Conservation (phyloP, 106 monocot species). For the Dendrobium chrysotoxum region DNA sequence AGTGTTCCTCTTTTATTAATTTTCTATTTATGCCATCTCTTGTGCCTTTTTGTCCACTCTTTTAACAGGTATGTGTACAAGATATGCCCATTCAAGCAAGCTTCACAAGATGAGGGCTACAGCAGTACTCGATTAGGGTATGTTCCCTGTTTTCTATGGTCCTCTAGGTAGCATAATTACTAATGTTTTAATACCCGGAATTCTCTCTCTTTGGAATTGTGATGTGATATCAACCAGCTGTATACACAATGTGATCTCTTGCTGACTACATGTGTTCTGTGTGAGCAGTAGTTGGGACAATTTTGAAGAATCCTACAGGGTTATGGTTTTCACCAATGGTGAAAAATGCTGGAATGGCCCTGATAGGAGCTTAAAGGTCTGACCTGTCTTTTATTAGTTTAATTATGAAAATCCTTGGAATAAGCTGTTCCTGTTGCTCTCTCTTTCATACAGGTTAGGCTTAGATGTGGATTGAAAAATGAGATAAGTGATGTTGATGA, state of each 20-base stretch:
- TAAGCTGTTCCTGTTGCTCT: not conserved
- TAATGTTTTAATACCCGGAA: not conserved
- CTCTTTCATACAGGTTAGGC: slow-evolving; percentile 72
- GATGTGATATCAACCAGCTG: not conserved
- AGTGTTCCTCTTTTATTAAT: not conserved
- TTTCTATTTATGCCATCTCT: slow-evolving; percentile 1
- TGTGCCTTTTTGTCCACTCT: slow-evolving; percentile 4
- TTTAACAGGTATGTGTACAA: slow-evolving; percentile 81
- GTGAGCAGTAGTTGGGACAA: slow-evolving; percentile 80
- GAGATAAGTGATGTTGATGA: slow-evolving; percentile 88
- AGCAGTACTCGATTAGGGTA: slow-evolving; percentile 87
- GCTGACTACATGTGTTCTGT: slow-evolving; percentile 1
- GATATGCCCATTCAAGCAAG: slow-evolving; percentile 96
- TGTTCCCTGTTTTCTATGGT: slow-evolving; percentile 6
- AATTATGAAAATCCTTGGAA: not conserved
- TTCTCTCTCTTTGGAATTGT: not conserved
- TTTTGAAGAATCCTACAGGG: slow-evolving; percentile 83
- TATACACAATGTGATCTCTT: not conserved
- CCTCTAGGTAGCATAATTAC: not conserved
- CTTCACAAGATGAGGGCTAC: slow-evolving; percentile 84
- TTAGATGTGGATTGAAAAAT: slow-evolving; percentile 87
- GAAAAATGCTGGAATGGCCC: slow-evolving; percentile 99
- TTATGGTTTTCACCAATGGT: slow-evolving; percentile 77
- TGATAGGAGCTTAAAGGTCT: slow-evolving; percentile 88
- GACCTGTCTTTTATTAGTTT: not conserved